Evolutionary conservation across 176 grass and related monocot species (phyloP), one percentile per base, ranked within the genome.

Genomic region (Zea mays): DNA sequence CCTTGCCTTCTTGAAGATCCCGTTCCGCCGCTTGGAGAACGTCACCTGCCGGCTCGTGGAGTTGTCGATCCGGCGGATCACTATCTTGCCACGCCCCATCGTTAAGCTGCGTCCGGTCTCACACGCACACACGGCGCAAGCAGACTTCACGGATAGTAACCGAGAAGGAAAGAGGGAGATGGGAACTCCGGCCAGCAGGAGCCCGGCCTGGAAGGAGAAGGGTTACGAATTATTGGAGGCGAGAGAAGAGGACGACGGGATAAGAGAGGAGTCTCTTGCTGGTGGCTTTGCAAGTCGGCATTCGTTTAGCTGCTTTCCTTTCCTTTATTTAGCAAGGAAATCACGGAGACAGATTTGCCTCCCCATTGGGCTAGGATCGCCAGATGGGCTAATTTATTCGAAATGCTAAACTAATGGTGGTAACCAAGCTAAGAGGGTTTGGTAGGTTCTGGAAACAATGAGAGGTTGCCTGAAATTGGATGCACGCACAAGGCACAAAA

Each of bases 11-110:
- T 97, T 97, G 86, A 93, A 86, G 86, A 97, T 83, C 75, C 90
- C 93, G 36, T 80, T 93, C 55, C 93, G 37, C 52, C 90, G 81
- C 82, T 97, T 97, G 3, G 90, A 97, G 84, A 97, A 97, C 33
- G 93, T 97, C 57, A 97, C 90, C 75, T 97, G 93, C 54, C 93
- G 80, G 80, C 84, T 97, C 8, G 93, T 97, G 66, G 90, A 87
- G 88, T 97, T 93, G 83, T 97, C 90, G 88, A 97, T 97, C 84
- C 90, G 84, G 69, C 88, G 86, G 67, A 97, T 97, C 74, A 89
- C 81, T 79, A 93, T 97, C 88, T 97, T 97, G 69, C 90, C 88
- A 33, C 90, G 86, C 38, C 93, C 93, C 93, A 97, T 97, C 86
- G 59, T 38, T 20, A 75, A 62, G 21, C 58, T 66, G 41, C 50